These are phyloP conservation scores for Russula sp. DNA, from an alignment of 768 basidiomycete genomes.

Conservation along the genomic window DNA sequence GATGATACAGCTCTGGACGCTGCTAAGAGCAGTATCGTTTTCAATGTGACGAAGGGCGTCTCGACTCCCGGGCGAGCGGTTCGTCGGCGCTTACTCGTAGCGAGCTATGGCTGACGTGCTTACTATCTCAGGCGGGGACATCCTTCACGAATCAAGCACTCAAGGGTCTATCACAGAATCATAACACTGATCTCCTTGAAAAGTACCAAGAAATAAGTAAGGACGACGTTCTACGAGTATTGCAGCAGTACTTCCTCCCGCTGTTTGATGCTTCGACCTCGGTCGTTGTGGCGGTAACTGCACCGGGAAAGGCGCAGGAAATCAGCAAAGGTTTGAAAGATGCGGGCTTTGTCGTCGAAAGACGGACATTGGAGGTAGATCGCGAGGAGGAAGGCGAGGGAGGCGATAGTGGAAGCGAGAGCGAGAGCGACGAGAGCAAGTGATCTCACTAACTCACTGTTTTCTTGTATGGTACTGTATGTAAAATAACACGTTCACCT, in stretches of 20 bases:
- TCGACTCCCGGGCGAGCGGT: conserved; percentile 88
- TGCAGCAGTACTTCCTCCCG: conserved; percentile 77
- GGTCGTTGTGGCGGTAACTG: conserved; percentile 76
- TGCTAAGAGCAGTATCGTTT: conserved; percentile 90
- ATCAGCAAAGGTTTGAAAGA: conserved; percentile 60
- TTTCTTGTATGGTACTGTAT: conserved; percentile 16
- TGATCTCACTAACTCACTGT: conserved; percentile 16
- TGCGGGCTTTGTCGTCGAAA: conserved; percentile 79
- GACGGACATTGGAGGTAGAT: conserved; percentile 61
- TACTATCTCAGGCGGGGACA: conserved; percentile 58
- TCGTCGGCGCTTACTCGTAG: conserved; percentile 34
- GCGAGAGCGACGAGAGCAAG: conserved; percentile 23
- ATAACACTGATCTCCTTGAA: conserved; percentile 73
- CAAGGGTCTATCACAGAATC: conserved; percentile 73
- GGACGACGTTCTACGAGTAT: conserved; percentile 65
- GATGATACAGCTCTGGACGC: conserved; percentile 82
- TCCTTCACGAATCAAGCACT: conserved; percentile 91
- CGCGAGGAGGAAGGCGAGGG: conserved; percentile 46
- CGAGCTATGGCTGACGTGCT: background rate
- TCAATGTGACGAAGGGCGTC: conserved; percentile 71
- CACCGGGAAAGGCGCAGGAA: conserved; percentile 73
- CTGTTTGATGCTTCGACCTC: conserved; percentile 77
- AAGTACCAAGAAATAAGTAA: conserved; percentile 78
- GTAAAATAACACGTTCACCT: background rate
- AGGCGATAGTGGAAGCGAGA: conserved; percentile 39